These are phyloP conservation scores for Theobroma cacao DNA, from an alignment of 345 rosid genomes.

Conservation along the genomic window DNA sequence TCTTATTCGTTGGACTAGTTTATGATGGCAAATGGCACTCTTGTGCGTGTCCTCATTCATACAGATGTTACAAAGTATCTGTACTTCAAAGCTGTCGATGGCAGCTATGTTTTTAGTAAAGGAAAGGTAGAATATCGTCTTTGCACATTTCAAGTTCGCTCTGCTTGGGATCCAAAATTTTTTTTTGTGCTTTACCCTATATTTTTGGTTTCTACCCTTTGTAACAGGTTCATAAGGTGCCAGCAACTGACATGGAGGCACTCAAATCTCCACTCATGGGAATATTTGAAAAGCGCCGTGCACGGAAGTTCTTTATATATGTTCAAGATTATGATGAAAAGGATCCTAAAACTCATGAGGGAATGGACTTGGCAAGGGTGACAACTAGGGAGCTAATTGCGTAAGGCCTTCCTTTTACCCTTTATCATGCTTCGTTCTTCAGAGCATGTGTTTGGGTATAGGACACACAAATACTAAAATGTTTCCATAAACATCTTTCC, in stretches of 20 bases:
- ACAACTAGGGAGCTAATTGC: slow-evolving; percentile 81
- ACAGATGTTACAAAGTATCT: slow-evolving; percentile 93
- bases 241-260: slow-evolving; percentile 95
- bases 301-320: slow-evolving; percentile 81
- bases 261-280: slow-evolving; percentile 98
- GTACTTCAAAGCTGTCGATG: slow-evolving; percentile 96
- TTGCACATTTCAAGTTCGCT: not conserved
- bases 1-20: slow-evolving; percentile 42
- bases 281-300: slow-evolving; percentile 95
- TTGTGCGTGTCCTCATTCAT: slow-evolving; percentile 96
- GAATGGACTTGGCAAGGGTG: slow-evolving; percentile 87
- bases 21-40: slow-evolving; percentile 98
- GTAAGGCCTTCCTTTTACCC: slow-evolving; percentile 38
- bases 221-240: slow-evolving; percentile 89
- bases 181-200: not conserved
- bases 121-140: slow-evolving; percentile 66
- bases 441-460: not conserved
- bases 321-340: slow-evolving; percentile 85
- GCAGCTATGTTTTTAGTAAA: slow-evolving; percentile 83
- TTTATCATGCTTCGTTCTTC: not conserved
- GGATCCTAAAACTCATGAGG: slow-evolving; percentile 89
- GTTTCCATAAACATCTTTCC: not conserved
- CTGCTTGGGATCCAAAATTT: not conserved
- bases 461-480: not conserved
- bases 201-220: not conserved